Evolutionary conservation across 768 basidiomycete genomes (phyloP), one percentile per base, ranked within the genome.

Genomic region (Suillus americanus): DNA sequence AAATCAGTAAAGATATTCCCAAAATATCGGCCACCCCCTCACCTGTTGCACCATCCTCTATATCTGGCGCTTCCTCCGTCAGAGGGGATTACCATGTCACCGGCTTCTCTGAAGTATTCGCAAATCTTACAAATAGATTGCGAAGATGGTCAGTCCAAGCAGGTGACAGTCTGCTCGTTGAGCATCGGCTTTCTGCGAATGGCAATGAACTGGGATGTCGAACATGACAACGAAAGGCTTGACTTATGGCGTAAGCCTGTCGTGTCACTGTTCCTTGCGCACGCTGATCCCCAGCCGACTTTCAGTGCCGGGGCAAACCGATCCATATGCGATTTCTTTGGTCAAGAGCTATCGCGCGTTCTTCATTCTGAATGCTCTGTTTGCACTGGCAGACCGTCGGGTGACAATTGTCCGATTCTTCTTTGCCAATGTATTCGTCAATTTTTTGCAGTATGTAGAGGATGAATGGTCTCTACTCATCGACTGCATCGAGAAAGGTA

Each of bases 351-450:
- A 68, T 46, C 67, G 66, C 3, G 66, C 72, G 2, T 72, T 70
- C 43, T 35, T 70, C 12, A 37, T 68, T 30, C 67, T 73, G 5
- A 68, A 72, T n/a, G 69, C 67, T 9, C 65, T 72, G 9, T 73
- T 73, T 60, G 68, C 66, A 56, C 64, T 73, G 9, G 48, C 57
- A 8, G 40, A 35, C 30, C 48, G 45, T n/a, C 37, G 64, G 6
- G 3, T 74, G 13, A 18, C 23, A 1, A 25, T 1, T 5, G 63
- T 73, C 25, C 3, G 2, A 1, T 18, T 57, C 16, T 30, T 62
- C 1, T 69, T 70, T 10, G 48, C 61, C 28, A 64, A 66, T 2
- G 16, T 61, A 16, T 66, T 71, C 23, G 14, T 67, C 3, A 68
- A 62, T 35, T 48, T 73, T 25, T n/a, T 72, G 10, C 63, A 51